Evolutionary conservation across 805 yeast genomes (phyloP), one percentile per base, ranked within the genome.

Genomic region (Lipomyces sp.): DNA sequence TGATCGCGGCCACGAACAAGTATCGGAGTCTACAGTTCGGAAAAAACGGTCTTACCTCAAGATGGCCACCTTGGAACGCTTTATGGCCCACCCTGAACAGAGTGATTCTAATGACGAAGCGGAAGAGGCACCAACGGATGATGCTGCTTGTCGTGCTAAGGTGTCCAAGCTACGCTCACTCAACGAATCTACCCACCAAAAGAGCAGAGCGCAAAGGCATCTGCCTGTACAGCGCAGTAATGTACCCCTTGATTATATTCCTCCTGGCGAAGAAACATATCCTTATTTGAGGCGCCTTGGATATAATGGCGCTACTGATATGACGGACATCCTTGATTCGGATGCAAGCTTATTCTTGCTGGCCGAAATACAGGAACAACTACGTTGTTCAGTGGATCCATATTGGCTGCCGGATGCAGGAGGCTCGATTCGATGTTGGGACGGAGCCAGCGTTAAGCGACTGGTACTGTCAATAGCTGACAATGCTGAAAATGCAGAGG

Each of bases 251-350:
- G 62, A 63, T 13, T 37, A 7, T n/a, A 63, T 58, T n/a, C 53
- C 53, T 4, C 62, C 45, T 18, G 58, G 62, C n/a, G 48, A 58
- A 29, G 58, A 57, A 34, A 63, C 65, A 7, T 58, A 63, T 54
- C 15, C 39, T 33, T 57, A 39, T 34, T 13, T 30, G 24, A 10
- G 10, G 11, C 48, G n/a, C 7, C 30, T 56, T 18, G 32, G 33
- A n/a, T 18, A 30, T 34, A 24, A 35, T 30, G 48, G 45, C 13
- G 33, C 48, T 15, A 24, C 32, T 30, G 32, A 24, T 34, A 35
- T 24, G 58, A 24, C 37, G 32, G 42, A 34, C 4, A 13, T 29
- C 34, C 30, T 39, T 10, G 33, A 32, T 35, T 11, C 29, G 18
- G 51, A 13, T 32, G n/a, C 35, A 13, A 24, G 54, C 18, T 24